A percentile compares a stretch with the other conserved stretches of the same genome.
Conservation (phyloP, 441 rosid species). For the Populus hybrid region DNA sequence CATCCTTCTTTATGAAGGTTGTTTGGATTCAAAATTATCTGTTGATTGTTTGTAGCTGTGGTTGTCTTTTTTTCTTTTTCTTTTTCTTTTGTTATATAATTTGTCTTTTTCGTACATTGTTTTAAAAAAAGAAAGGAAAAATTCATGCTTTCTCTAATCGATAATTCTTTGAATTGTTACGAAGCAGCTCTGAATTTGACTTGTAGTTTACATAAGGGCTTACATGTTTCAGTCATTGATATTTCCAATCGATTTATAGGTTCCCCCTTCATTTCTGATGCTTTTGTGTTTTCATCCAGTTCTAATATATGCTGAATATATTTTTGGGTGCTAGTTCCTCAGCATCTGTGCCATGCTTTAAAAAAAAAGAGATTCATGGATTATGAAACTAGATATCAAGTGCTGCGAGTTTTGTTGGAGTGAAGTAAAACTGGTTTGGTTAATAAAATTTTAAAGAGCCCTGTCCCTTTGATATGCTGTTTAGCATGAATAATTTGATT, state of each 20-base stretch:
- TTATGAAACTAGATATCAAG: neutral
- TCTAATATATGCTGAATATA: neutral
- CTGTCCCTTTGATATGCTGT: neutral
- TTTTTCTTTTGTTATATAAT: neutral
- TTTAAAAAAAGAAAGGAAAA: neutral
- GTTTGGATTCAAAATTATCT: neutral
- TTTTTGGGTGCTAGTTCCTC: neutral
- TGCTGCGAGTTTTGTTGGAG: neutral
- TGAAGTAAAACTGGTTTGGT: neutral
- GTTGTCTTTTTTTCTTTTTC: neutral
- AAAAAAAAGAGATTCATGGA: neutral
- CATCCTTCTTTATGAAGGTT: neutral
- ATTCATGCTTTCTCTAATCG: neutral
- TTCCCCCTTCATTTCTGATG: neutral
- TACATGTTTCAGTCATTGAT: neutral
- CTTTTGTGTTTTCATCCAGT: neutral
- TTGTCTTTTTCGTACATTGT: neutral
- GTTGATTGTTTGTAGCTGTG: slow-evolving; percentile 5
- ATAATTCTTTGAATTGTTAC: neutral
- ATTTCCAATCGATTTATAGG: neutral
- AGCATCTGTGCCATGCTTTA: neutral
- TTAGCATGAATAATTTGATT: neutral
- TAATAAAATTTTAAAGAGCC: neutral
- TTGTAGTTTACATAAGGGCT: neutral
- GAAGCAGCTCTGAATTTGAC: neutral